These are phyloP conservation scores for Penicillium coprophilum DNA, from an alignment of 495 filamentous ascomycete genomes.

Conservation along the genomic window DNA sequence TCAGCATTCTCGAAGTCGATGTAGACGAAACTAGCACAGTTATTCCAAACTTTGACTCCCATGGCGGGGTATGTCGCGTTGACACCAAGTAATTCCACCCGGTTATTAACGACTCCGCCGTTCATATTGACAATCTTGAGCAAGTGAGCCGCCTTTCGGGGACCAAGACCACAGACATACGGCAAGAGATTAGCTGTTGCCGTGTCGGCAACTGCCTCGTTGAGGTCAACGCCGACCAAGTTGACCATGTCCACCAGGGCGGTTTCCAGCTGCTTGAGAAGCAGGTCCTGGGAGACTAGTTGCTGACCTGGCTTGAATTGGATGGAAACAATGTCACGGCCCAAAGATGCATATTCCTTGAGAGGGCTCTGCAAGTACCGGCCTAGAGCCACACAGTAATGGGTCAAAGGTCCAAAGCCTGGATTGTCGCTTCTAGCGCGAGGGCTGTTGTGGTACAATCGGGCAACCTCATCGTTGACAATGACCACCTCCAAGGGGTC, in stretches of 20 bases:
- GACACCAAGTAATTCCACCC: slow-evolving; percentile 85
- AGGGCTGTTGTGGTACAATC: slow-evolving; percentile 86
- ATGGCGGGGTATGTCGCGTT: slow-evolving; percentile 79
- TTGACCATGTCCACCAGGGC: slow-evolving; percentile 99
- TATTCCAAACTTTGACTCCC: slow-evolving; percentile 88
- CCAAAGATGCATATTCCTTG: slow-evolving; percentile 91
- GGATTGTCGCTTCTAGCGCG: slow-evolving; percentile 82
- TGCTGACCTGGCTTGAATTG: slow-evolving; percentile 87
- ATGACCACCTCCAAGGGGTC: slow-evolving; percentile 83
- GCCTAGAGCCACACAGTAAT: slow-evolving; percentile 86
- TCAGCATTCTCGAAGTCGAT: slow-evolving; percentile 82
- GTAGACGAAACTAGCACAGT: slow-evolving; percentile 91
- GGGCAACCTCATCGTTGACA: slow-evolving; percentile 93
- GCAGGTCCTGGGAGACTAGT: slow-evolving; percentile 79
- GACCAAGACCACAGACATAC: slow-evolving; percentile 90
- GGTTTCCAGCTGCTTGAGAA: slow-evolving; percentile 81
- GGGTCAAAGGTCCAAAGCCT: slow-evolving; percentile 66
- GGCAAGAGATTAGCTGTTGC: slow-evolving; percentile 85
- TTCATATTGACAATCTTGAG: slow-evolving; percentile 88
- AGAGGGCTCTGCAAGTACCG: slow-evolving; percentile 91
- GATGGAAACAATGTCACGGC: slow-evolving; percentile 81
- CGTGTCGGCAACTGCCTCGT: slow-evolving; percentile 76
- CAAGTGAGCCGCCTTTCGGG: slow-evolving; percentile 81
- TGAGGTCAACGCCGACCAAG: slow-evolving; percentile 89
- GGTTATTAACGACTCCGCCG: slow-evolving; percentile 75